Evolutionary conservation across 768 basidiomycete genomes (phyloP).

Genomic region (Suillus luteus): DNA sequence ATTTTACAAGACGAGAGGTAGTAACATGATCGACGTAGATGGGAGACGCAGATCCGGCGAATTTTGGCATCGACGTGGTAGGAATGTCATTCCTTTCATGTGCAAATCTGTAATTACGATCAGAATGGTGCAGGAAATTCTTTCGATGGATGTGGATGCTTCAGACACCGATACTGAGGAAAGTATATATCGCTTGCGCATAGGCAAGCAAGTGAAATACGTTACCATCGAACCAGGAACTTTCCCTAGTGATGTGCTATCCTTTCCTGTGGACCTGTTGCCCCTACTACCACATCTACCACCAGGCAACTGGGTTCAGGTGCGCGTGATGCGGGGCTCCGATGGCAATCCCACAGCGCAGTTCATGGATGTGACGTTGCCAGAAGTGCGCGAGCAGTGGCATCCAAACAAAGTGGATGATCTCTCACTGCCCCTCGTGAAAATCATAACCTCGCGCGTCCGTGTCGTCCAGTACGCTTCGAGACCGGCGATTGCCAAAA

Average conservation of each 20-base stretch:
- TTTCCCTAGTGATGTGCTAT: background rate
- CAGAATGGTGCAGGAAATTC: no score
- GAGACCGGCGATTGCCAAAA: background rate
- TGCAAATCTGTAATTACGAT: no score
- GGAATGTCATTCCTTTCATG: no score
- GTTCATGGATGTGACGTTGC: background rate
- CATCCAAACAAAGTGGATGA: background rate
- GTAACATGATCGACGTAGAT: no score
- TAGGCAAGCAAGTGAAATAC: background rate
- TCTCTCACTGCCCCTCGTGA: background rate
- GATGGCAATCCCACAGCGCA: background rate
- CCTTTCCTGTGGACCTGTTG: background rate
- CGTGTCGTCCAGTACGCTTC: background rate
- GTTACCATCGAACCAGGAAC: background rate
- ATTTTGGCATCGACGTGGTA: no score
- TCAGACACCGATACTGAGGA: no score
- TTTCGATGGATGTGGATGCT: no score
- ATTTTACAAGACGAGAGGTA: no score
- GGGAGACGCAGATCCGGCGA: no score
- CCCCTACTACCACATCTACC: background rate
- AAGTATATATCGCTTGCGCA: background rate
- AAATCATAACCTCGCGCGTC: background rate
- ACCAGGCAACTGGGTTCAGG: background rate
- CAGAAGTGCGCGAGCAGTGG: background rate
- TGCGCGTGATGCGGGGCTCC: no score